These are phyloP conservation scores for Mycena chlorophos DNA, from an alignment of 768 basidiomycete genomes.

Conservation along the genomic window DNA sequence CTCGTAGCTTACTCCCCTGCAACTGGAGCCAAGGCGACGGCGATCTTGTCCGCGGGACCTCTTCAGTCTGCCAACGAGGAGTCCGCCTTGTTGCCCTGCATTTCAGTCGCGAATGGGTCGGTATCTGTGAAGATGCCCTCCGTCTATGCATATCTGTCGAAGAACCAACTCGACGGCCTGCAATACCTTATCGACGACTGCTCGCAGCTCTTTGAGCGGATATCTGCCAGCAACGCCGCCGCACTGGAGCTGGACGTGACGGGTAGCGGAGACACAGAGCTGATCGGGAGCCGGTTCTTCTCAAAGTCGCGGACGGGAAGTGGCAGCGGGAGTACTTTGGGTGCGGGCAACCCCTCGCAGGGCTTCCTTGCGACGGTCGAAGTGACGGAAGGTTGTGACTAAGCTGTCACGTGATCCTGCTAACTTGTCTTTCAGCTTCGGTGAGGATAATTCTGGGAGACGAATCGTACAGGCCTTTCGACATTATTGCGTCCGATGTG, in stretches of 20 bases:
- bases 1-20: conserved; percentile 49
- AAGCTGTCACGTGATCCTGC: conserved; percentile 1
- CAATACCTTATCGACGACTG: conserved; percentile 90
- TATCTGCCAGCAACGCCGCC: conserved; percentile 30
- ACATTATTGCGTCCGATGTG: conserved; percentile 60
- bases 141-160: conserved; percentile 59
- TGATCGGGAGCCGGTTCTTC: conserved; percentile 83
- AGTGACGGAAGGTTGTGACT: conserved; percentile 42
- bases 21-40: conserved; percentile 39
- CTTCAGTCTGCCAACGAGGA: conserved; percentile 29
- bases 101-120: conserved; percentile 29
- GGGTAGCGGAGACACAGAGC: conserved; percentile 55
- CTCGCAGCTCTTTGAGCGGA: conserved; percentile 64
- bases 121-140: conserved; percentile 57
- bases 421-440: conserved; percentile 19
- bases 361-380: conserved; percentile 53
- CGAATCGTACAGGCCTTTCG: conserved; percentile 46
- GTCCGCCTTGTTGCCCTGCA: conserved; percentile 34
- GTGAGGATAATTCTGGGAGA: conserved; percentile 27
- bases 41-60: conserved; percentile 54
- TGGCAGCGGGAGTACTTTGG: conserved; percentile 41
- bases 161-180: conserved; percentile 68
- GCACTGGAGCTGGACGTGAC: conserved; percentile 21
- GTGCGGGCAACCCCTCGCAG: conserved; percentile 23
- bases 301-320: conserved; percentile 49